phyloP scores from a whole-genome alignment of 2,329 filamentous ascomycete species.

The Daldinia eschscholtzii region DNA sequence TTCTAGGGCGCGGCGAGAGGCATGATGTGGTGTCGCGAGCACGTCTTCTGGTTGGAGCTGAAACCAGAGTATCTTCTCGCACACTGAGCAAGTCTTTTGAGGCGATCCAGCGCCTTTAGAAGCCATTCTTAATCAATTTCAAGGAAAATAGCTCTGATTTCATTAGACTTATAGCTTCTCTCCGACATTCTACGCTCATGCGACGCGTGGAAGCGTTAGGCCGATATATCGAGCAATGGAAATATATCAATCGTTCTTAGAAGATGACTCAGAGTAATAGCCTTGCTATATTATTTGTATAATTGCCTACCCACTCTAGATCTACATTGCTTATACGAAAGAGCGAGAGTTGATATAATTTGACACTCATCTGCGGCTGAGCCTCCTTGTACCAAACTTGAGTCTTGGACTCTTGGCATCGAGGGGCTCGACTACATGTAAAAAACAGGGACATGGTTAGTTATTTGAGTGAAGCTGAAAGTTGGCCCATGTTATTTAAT shows the following conservation, averaged over 20 bases:
- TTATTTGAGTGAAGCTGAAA: conserved; percentile 26
- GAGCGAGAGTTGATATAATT: neutral
- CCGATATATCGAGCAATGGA: neutral
- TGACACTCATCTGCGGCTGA: conserved; percentile 27
- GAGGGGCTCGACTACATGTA: neutral
- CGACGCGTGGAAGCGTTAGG: neutral
- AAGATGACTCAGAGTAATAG: neutral
- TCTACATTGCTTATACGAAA: conserved; percentile 5
- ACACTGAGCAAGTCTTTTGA: conserved; percentile 15
- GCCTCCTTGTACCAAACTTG: conserved; percentile 1
- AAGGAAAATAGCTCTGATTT: neutral
- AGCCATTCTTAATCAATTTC: neutral
- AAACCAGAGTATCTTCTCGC: conserved; percentile 27
- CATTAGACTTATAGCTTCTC: neutral
- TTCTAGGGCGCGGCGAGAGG: conserved; percentile 22
- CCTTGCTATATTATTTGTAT: neutral
- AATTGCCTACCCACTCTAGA: too few relatives aligned
- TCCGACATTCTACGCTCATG: neutral
- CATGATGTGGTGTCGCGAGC: conserved; percentile 22
- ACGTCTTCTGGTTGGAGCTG: conserved; percentile 32
- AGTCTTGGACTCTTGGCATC: conserved; percentile 26
- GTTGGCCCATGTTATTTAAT: conserved; percentile 13
- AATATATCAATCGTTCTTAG: too few relatives aligned
- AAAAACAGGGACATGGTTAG: conserved; percentile 14
- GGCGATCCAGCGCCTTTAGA: neutral